Percentiles rank a stretch among this genome's conserved stretches.
Evolutionary conservation across 208 protist genomes (phyloP).

Genomic region (Wallacemonas sp.): DNA sequence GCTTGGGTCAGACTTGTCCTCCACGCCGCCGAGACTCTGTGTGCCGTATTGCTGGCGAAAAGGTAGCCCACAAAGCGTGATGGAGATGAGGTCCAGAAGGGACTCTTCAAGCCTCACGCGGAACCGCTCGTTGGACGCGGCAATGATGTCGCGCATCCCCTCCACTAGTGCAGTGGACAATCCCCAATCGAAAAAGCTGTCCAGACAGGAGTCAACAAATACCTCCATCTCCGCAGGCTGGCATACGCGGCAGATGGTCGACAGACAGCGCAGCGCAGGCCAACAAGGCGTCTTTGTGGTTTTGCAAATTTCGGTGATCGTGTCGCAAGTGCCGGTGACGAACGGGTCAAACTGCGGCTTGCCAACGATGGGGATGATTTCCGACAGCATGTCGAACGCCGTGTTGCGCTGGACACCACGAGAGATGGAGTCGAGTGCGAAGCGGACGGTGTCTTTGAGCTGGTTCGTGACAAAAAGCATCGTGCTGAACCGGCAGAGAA

Average conservation of each 20-base stretch:
- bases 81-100: conserved; percentile 87
- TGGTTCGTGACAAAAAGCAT: conserved; percentile 68
- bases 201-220: conserved; percentile 74
- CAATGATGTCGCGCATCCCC: conserved; percentile 80
- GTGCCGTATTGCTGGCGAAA: conserved; percentile 65
- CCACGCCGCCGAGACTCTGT: conserved; percentile 9
- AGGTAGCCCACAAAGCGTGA: conserved; percentile 83
- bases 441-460: conserved; percentile 72
- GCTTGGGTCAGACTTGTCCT: conserved; percentile 35
- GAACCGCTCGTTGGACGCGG: conserved; percentile 48
- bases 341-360: conserved; percentile 54
- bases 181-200: conserved; percentile 82
- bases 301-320: conserved; percentile 45
- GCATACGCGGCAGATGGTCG: conserved; percentile 57
- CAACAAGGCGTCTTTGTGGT: conserved; percentile 63
- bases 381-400: conserved; percentile 77
- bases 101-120: conserved; percentile 72
- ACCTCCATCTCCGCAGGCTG: conserved; percentile 54
- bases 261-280: conserved; percentile 75
- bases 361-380: conserved; percentile 75
- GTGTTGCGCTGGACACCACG: conserved; percentile 42
- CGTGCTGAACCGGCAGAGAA: conserved; percentile 72
- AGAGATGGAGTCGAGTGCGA: conserved; percentile 60
- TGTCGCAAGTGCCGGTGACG: conserved; percentile 60
- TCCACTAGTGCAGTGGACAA: conserved; percentile 81